Conservation (phyloP, 352 stramenopile species). For the Phytopythium cucurbitacearum region DNA sequence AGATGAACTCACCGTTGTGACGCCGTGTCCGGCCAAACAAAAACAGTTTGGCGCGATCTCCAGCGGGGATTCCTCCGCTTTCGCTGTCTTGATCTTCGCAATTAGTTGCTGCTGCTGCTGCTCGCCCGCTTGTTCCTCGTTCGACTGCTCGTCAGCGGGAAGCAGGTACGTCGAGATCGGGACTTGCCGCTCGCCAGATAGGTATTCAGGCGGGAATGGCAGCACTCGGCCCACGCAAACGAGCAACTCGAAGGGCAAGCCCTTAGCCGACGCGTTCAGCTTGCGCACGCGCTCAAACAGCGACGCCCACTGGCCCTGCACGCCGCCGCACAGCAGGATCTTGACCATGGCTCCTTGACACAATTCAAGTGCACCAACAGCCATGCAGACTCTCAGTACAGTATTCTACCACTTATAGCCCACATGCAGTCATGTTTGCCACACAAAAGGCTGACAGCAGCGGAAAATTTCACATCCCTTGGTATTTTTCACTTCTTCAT, state of each 20-base stretch:
- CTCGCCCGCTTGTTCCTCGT: conserved; percentile 20
- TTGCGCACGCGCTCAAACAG: conserved; percentile 71
- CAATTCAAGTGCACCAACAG: background rate
- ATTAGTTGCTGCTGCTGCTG: conserved; percentile 28
- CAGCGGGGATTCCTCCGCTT: conserved; percentile 12
- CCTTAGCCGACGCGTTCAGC: conserved; percentile 54
- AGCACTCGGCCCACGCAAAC: conserved; percentile 56
- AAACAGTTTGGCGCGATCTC: conserved; percentile 51
- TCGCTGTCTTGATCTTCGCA: conserved; percentile 24
- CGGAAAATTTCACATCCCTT: too few relatives aligned
- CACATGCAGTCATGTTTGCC: background rate
- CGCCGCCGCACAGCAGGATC: conserved; percentile 66
- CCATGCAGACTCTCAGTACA: too few relatives aligned
- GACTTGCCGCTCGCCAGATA: conserved; percentile 24
- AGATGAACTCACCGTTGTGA: conserved; percentile 25
- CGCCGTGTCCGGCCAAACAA: conserved; percentile 35
- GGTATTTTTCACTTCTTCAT: too few relatives aligned
- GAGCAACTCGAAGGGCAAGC: conserved; percentile 52
- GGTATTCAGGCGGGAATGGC: conserved; percentile 45
- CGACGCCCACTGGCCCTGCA: conserved; percentile 53
- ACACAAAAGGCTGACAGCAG: too few relatives aligned
- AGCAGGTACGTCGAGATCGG: conserved; percentile 67
- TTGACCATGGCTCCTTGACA: conserved; percentile 46
- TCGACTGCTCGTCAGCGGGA: conserved; percentile 22
- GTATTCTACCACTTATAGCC: too few relatives aligned